Percentiles rank a stretch among this genome's conserved stretches.
These are phyloP conservation scores for Hamamelis virginiana DNA, from an alignment of 164 flowering plant species.

Conservation along the genomic window DNA sequence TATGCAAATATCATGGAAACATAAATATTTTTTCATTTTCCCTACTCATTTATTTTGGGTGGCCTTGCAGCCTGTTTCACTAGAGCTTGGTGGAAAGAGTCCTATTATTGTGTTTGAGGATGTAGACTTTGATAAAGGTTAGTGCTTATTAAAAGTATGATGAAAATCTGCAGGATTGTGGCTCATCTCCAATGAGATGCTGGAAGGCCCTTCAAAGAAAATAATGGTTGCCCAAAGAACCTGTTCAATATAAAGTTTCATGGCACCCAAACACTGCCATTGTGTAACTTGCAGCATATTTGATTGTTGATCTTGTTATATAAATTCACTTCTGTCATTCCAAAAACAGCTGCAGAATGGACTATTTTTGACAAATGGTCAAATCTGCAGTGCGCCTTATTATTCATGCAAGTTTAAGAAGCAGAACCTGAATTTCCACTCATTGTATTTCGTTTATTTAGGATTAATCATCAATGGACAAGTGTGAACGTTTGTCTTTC, in stretches of 20 bases:
- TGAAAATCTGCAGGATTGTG: no score
- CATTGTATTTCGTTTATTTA: background rate
- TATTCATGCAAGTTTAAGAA: constrained; percentile 65
- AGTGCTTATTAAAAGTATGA: constrained; percentile 14
- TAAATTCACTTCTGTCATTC: constrained; percentile 2
- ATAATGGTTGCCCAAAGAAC: no score
- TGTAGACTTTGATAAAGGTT: constrained; percentile 91
- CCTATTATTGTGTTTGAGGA: constrained; percentile 95
- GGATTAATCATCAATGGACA: no score
- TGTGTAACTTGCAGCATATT: background rate
- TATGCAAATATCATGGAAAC: background rate
- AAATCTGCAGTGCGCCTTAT: constrained; percentile 98
- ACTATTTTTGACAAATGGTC: constrained; percentile 93
- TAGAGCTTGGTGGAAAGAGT: constrained; percentile 99
- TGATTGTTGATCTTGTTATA: constrained; percentile 3
- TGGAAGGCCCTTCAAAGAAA: no score
- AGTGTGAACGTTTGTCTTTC: constrained; percentile 4
- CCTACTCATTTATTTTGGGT: background rate
- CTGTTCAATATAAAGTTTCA: no score
- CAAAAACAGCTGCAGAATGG: constrained; percentile 91
- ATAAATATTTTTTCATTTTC: background rate
- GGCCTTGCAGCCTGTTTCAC: constrained; percentile 74
- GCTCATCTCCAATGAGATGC: no score
- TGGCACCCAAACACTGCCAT: background rate
- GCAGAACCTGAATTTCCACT: no score